Percentiles rank a stretch among this genome's conserved stretches.
Conservation (phyloP, 169 alveolate genomes). For the Theileria annulata region DNA sequence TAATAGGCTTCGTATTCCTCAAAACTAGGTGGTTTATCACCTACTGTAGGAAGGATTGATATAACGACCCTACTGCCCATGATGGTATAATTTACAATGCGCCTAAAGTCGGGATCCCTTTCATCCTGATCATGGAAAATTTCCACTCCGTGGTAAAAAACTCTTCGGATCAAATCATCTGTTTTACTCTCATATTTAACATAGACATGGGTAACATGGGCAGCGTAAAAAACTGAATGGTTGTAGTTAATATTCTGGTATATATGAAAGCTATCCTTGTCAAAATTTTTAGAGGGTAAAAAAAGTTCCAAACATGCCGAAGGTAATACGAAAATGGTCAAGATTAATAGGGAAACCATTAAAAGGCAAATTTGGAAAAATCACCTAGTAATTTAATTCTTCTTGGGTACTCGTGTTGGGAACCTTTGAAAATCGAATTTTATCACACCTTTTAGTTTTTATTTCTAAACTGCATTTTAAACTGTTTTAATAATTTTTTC, state of each 20-base stretch:
- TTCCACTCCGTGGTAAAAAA: conserved; percentile 6
- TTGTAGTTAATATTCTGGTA: neutral
- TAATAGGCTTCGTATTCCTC: conserved; percentile 1
- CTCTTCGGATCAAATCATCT: neutral
- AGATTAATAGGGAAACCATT: neutral
- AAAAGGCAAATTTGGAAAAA: neutral
- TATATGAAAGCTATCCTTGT: neutral
- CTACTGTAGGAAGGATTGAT: neutral
- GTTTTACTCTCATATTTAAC: conserved; percentile 15
- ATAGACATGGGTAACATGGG: neutral
- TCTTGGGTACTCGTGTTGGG: neutral
- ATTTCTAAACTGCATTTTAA: neutral
- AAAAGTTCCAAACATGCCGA: neutral
- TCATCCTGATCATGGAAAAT: conserved; percentile 11
- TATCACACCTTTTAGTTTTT: neutral
- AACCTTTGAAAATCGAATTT: neutral
- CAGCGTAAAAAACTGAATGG: neutral
- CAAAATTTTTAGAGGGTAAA: neutral
- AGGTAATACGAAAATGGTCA: neutral
- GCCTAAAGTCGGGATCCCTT: neutral
- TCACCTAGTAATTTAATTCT: neutral
- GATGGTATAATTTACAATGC: conserved; percentile 2
- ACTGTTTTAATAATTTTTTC: neutral
- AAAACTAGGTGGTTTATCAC: neutral
- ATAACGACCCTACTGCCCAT: neutral